Base-by-base conservation (phyloP, 2,329 filamentous ascomycete genomes). In the Neonectria punicea region DNA sequence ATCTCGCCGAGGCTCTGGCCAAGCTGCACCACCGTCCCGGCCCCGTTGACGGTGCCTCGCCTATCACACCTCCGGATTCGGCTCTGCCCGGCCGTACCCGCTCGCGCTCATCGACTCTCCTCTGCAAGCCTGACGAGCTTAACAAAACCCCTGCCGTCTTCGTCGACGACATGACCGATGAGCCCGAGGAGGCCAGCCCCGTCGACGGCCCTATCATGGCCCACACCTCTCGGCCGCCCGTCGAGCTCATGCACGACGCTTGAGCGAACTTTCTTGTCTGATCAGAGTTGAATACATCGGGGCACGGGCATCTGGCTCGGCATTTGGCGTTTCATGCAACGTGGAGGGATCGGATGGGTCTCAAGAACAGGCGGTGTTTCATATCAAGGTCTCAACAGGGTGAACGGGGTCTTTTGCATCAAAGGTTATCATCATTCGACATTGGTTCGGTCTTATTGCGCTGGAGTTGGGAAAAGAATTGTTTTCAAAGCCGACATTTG, bases 81-180 rank as follows among this genome's bases (percentile, higher is more conserved):
- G 58, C 70, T 20, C 63, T 71, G 14, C 70, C 75, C 13, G 71
- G 67, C 51, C 72, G 74, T 62, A 80, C 75, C 32, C 80, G 89
- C 68, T 90, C 88, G 74, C 84, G 88, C 64, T 90, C 88, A 77
- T 89, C 86, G 43, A 91, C 89, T 0, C 82, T 91, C 57, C 88
- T 92, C 73, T 92, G 89, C 80, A 84, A 87, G 71, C 89, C 89
- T 0, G 80, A 81, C n/a, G 83, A 81, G 30, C 83, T 86, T 67
- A 82, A 87, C 68, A 85, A 85, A 20, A 80, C 92, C 72, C 90
- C 90, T 2, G 88, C 87, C 41, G 90, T 92, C 66, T 86, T 87
- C 41, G 89, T 92, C 13, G 88, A 91, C 72, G 89, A 92, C 74
- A 88, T 89, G 83, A 90, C 89, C 14, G 86, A 88, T 67, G 85